Percentiles rank a stretch among this genome's conserved stretches.
Evolutionary conservation across 768 basidiomycete genomes (phyloP).

Genomic region (Porphyrellus cyaneotinctus): DNA sequence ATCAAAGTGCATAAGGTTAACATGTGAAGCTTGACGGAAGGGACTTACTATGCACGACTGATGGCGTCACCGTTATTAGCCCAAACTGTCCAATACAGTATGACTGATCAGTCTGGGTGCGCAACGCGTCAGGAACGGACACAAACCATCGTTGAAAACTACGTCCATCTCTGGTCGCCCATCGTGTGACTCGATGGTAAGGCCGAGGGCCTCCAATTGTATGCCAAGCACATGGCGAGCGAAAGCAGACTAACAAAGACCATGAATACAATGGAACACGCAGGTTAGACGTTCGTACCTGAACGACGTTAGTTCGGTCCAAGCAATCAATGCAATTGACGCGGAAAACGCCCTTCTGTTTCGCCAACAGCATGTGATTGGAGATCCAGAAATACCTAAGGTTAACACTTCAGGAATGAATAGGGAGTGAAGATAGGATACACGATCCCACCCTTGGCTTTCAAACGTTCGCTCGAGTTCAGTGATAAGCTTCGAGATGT

Average conservation of each 20-base stretch:
- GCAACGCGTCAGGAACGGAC: neutral
- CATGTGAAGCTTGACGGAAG: neutral
- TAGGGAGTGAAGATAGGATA: neutral
- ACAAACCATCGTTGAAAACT: conserved; percentile 73
- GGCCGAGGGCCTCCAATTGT: conserved; percentile 69
- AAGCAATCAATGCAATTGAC: conserved; percentile 96
- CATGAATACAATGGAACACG: conserved; percentile 2
- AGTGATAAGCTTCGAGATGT: conserved; percentile 73
- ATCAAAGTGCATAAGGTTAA: conserved; percentile 13
- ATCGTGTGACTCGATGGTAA: conserved; percentile 51
- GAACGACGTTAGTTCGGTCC: conserved; percentile 92
- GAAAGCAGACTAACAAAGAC: conserved; percentile 71
- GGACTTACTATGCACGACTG: conserved; percentile 75
- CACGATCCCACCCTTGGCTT: conserved; percentile 60
- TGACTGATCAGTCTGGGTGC: neutral
- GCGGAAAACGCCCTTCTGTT: conserved; percentile 83
- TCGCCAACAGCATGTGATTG: conserved; percentile 61
- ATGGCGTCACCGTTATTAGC: conserved; percentile 98
- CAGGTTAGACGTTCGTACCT: conserved; percentile 42
- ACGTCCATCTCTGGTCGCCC: conserved; percentile 61
- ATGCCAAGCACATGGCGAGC: conserved; percentile 76
- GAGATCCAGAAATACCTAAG: conserved; percentile 80
- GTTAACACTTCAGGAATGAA: conserved; percentile 1
- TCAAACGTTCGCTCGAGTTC: conserved; percentile 73
- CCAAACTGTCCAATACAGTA: conserved; percentile 70